phyloP scores from a whole-genome alignment of 805 yeast species.

The Starmerella kuoi region DNA sequence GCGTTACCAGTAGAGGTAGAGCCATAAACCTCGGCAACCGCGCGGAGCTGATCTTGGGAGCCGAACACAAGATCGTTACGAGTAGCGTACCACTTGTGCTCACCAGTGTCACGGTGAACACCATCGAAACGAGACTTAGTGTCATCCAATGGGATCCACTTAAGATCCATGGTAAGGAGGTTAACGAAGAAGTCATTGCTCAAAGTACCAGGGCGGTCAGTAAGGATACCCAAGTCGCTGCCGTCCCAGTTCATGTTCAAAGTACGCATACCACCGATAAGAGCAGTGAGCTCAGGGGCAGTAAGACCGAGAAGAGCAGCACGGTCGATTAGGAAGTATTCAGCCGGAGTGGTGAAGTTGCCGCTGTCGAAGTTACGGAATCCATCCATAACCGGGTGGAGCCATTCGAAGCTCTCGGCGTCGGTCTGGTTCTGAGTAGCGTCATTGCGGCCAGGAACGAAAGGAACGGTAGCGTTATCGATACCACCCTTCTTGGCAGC shows the following conservation, averaged over 20 bases:
- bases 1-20: conserved; percentile 6
- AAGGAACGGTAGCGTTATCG: conserved; percentile 14
- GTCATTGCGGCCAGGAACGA: conserved; percentile 19
- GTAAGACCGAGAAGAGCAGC: conserved; percentile 16
- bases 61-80: conserved; percentile 17
- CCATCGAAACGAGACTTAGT: conserved; percentile 17
- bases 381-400: conserved; percentile 19
- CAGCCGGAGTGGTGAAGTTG: conserved; percentile 13
- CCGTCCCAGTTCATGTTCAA: conserved; percentile 18
- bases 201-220: conserved; percentile 11
- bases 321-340: conserved; percentile 18
- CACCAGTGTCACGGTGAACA: conserved; percentile 13
- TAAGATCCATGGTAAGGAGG: conserved; percentile 11
- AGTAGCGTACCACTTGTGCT: conserved; percentile 17
- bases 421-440: conserved; percentile 16
- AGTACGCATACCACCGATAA: conserved; percentile 19
- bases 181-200: conserved; percentile 19
- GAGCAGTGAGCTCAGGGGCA: conserved; percentile 18
- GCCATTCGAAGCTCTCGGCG: conserved; percentile 15
- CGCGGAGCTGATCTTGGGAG: conserved; percentile 16
- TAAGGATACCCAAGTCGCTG: conserved; percentile 15
- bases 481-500: conserved; percentile 16
- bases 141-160: conserved; percentile 17
- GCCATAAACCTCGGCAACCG: conserved; percentile 16
- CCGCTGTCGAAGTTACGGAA: conserved; percentile 19